Evolutionary conservation across 23 red algal species (phyloP).

Genomic region (Chondrus crispus): DNA sequence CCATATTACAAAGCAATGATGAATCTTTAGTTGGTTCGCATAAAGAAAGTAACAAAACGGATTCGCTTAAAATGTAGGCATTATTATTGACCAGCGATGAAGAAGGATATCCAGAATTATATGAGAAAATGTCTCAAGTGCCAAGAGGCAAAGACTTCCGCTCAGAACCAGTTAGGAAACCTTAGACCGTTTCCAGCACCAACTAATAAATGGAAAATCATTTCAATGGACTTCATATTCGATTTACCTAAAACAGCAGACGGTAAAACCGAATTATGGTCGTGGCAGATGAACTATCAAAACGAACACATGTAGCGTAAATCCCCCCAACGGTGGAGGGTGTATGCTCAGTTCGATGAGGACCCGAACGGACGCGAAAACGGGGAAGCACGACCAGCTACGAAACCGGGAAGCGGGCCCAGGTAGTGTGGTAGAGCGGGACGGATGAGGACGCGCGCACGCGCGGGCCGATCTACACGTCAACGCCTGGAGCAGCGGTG

Average conservation of each 20-base stretch:
- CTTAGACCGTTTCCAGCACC: background rate
- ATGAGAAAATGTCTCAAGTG: background rate
- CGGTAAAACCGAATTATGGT: background rate
- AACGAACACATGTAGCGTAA: background rate
- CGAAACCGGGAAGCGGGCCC: too few relatives aligned
- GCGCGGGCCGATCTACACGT: too few relatives aligned
- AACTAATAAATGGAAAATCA: background rate
- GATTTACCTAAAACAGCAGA: background rate
- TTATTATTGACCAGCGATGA: slow-evolving; percentile 1
- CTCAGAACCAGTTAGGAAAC: background rate
- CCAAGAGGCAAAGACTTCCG: background rate
- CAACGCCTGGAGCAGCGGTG: too few relatives aligned
- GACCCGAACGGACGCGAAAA: too few relatives aligned
- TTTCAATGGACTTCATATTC: slow-evolving; percentile 17
- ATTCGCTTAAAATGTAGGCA: background rate
- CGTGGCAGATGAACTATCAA: background rate
- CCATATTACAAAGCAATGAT: background rate
- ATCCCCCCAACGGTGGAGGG: background rate
- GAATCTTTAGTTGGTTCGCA: background rate
- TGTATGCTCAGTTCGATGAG: too few relatives aligned
- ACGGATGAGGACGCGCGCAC: too few relatives aligned
- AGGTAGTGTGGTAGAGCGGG: too few relatives aligned
- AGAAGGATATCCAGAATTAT: background rate
- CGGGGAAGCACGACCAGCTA: too few relatives aligned
- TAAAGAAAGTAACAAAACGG: background rate